Conservation (phyloP, 805 yeast species). For the Lipomyces japonicus region DNA sequence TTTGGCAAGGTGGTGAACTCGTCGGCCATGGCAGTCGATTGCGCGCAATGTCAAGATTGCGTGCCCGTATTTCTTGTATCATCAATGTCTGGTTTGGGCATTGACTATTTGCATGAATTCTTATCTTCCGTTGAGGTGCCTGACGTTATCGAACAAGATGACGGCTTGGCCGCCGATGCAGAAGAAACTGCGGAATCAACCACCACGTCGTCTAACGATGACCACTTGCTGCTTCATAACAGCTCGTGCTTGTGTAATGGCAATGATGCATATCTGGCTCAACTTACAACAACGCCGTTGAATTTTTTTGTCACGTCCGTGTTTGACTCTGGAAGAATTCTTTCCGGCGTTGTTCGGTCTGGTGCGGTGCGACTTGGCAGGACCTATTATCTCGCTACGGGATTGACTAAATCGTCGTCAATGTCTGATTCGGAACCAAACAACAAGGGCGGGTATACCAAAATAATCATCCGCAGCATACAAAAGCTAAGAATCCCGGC, state of each 20-base stretch:
- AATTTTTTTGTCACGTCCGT: constrained; percentile 26
- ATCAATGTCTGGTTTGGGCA: constrained; percentile 22
- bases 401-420: background rate
- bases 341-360: constrained; percentile 25
- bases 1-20: constrained; percentile 26
- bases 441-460: background rate
- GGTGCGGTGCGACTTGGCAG: constrained; percentile 17
- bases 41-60: constrained; percentile 12
- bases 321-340: constrained; percentile 22
- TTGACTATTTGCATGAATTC: constrained; percentile 18
- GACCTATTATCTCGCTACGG: constrained; percentile 11
- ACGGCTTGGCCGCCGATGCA: background rate
- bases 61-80: constrained; percentile 27
- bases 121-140: background rate
- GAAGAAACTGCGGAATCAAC: background rate
- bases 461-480: constrained; percentile 15
- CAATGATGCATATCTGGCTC: background rate
- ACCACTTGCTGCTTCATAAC: constrained; percentile 16
- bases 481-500: constrained; percentile 24
- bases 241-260: constrained; percentile 10
- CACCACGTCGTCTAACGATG: background rate
- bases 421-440: background rate
- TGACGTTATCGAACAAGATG: background rate
- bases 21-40: constrained; percentile 13
- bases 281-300: constrained; percentile 1